phyloP scores from a whole-genome alignment of 2,329 filamentous ascomycete species.

The Xylaria digitata region DNA sequence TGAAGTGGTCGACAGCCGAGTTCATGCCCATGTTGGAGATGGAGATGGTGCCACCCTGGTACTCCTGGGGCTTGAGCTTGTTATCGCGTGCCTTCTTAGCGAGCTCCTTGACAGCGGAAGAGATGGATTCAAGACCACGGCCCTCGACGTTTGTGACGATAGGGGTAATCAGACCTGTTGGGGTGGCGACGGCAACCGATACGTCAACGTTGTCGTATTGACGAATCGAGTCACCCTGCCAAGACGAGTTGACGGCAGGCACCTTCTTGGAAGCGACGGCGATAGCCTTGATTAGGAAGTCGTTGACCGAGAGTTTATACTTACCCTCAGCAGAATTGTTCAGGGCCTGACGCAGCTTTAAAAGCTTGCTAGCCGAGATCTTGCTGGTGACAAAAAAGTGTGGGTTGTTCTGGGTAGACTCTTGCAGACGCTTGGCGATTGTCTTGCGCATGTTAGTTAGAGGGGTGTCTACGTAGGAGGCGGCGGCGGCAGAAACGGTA shows the following conservation, averaged over 20 bases:
- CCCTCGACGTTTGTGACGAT: slow-evolving; percentile 91
- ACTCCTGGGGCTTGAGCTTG: slow-evolving; percentile 99
- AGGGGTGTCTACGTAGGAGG: slow-evolving; percentile 84
- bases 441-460: slow-evolving; percentile 97
- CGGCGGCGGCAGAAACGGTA: slow-evolving; percentile 64
- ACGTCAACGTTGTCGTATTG: slow-evolving; percentile 95
- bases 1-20: slow-evolving; percentile 93
- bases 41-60: slow-evolving; percentile 98
- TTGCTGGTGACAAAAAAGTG: slow-evolving; percentile 97
- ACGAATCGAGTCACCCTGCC: slow-evolving; percentile 90
- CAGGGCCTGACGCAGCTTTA: slow-evolving; percentile 94
- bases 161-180: slow-evolving; percentile 93
- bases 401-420: slow-evolving; percentile 93
- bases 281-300: slow-evolving; percentile 98
- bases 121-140: slow-evolving; percentile 90
- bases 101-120: slow-evolving; percentile 90
- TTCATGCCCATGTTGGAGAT: slow-evolving; percentile 99
- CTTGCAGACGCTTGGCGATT: slow-evolving; percentile 88
- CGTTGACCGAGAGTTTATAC: slow-evolving; percentile 99
- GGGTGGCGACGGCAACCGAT: slow-evolving; percentile 94
- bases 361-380: slow-evolving; percentile 92
- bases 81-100: slow-evolving; percentile 95
- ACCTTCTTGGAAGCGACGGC: slow-evolving; percentile 91
- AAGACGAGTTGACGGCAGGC: slow-evolving; percentile 94
- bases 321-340: slow-evolving; percentile 89